phyloP scores from a whole-genome alignment of 345 rosid genomes.

The Geranium rotundifolium region DNA sequence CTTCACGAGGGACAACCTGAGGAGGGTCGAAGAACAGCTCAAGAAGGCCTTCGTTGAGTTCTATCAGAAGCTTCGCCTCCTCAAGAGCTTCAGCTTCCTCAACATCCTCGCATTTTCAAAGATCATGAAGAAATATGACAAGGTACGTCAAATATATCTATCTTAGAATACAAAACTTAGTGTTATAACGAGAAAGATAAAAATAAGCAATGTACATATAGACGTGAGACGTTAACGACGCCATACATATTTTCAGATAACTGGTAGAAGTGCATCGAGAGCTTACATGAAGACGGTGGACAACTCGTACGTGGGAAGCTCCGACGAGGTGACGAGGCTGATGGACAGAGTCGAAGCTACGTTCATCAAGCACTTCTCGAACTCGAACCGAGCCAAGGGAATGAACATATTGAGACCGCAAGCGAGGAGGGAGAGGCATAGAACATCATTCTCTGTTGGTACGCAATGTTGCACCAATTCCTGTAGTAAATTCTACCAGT shows the following conservation, averaged over 20 bases:
- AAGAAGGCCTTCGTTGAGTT: slow-evolving; percentile 39
- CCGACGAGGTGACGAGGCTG: slow-evolving; percentile 53
- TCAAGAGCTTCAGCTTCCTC: slow-evolving; percentile 50
- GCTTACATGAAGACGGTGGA: slow-evolving; percentile 65
- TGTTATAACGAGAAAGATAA: too few species aligned
- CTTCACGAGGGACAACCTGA: slow-evolving; percentile 29
- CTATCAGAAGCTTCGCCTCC: slow-evolving; percentile 44
- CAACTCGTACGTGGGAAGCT: slow-evolving; percentile 51
- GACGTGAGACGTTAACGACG: too few species aligned
- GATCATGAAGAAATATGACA: slow-evolving; percentile 84
- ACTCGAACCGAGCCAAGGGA: slow-evolving; percentile 61
- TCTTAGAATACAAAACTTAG: too few species aligned
- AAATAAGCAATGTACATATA: too few species aligned
- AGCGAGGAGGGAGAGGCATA: slow-evolving; percentile 49
- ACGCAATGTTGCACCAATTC: neutral
- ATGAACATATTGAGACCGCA: slow-evolving; percentile 48
- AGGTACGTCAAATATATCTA: slow-evolving; percentile 26
- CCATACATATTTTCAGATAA: slow-evolving; percentile 23
- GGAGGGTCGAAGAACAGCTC: slow-evolving; percentile 36
- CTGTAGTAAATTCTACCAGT: too few species aligned
- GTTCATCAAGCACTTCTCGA: slow-evolving; percentile 61
- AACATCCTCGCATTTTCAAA: slow-evolving; percentile 63
- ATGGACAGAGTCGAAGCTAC: slow-evolving; percentile 52
- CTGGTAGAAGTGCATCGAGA: slow-evolving; percentile 47
- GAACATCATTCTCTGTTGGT: slow-evolving; percentile 56